Evolutionary conservation across 164 flowering plant genomes (phyloP).

Genomic region (Liriodendron chinense): DNA sequence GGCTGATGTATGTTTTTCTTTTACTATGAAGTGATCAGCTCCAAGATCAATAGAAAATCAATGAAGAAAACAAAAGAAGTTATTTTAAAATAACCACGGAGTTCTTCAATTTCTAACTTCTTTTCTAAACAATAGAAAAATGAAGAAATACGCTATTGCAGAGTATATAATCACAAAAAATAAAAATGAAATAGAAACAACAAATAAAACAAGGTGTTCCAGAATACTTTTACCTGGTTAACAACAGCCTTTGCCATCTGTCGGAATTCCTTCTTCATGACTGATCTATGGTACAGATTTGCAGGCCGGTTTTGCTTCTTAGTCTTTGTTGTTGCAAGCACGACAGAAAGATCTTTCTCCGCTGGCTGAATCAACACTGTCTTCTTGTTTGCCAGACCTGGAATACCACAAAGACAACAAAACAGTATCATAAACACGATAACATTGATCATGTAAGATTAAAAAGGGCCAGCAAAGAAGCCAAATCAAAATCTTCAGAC

Average conservation of each 20-base stretch:
- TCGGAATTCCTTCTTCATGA: constrained; percentile 73
- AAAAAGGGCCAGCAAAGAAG: neutral
- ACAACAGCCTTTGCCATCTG: constrained; percentile 76
- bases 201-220: neutral
- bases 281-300: constrained; percentile 49
- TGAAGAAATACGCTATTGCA: too few species aligned
- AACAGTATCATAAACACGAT: neutral
- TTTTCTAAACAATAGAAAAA: too few species aligned
- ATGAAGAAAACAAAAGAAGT: too few species aligned
- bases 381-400: constrained; percentile 76
- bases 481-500: neutral
- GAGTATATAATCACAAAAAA: neutral
- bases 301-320: constrained; percentile 80
- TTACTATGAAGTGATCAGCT: too few species aligned
- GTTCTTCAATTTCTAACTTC: too few species aligned
- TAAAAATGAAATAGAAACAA: neutral
- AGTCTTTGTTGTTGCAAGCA: constrained; percentile 74
- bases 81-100: too few species aligned
- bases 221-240: constrained; percentile 52
- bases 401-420: neutral
- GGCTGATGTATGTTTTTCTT: too few species aligned
- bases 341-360: constrained; percentile 53
- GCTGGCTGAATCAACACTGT: constrained; percentile 69
- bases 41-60: too few species aligned
- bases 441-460: too few species aligned